phyloP scores from a whole-genome alignment of 2,329 filamentous ascomycete species.

The Alternaria viburni region DNA sequence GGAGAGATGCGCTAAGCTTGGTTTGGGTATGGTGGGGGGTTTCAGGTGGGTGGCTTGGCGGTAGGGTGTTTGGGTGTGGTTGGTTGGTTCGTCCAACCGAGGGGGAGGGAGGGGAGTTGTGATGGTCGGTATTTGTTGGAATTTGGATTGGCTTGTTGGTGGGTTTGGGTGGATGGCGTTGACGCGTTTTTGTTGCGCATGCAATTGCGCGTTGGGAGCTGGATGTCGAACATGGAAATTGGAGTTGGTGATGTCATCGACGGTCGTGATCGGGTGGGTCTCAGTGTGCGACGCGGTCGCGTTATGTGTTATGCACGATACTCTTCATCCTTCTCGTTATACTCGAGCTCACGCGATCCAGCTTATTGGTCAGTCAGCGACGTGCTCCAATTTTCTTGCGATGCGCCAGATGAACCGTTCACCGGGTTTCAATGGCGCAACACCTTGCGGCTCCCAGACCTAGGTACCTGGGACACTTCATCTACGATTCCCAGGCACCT shows the following conservation, averaged over 20 bases:
- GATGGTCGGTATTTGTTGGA: neutral
- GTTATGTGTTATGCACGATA: neutral
- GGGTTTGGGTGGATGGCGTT: neutral
- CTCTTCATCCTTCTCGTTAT: neutral
- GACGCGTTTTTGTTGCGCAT: neutral
- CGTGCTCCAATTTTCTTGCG: neutral
- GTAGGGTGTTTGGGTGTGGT: conserved; percentile 7
- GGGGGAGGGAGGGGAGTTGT: neutral
- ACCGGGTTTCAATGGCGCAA: neutral
- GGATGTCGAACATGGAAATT: neutral
- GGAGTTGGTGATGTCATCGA: neutral
- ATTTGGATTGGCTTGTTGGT: neutral
- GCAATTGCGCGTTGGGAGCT: neutral
- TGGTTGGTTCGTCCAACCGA: neutral
- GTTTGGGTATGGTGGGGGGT: conserved; percentile 4
- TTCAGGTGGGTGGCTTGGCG: conserved; percentile 12
- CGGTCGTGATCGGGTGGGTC: neutral
- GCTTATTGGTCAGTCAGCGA: neutral
- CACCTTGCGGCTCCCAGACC: neutral
- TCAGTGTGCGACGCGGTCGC: neutral
- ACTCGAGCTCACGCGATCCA: neutral
- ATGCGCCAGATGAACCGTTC: neutral
- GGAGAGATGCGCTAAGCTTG: neutral
- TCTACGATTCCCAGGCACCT: neutral
- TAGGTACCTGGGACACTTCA: neutral